Evolutionary conservation across 495 filamentous ascomycete genomes (phyloP), one percentile per base, ranked within the genome.

Genomic region (Penicillium maclennaniae): DNA sequence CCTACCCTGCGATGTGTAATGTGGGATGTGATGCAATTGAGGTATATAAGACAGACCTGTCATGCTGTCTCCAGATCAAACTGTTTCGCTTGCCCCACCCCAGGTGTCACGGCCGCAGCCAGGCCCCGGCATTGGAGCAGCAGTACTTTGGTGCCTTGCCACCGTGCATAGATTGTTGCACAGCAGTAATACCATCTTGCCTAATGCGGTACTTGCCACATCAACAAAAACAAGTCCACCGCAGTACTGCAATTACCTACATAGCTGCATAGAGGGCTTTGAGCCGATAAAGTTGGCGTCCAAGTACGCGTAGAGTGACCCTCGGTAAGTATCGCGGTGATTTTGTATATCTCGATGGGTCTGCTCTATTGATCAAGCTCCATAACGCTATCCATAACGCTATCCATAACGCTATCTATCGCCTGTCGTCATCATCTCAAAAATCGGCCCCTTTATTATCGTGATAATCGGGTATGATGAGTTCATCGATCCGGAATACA

Each of bases 121-220:
- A 23, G 23, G 23, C 23, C 23, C 23, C 23, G 5, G 23, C 23
- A 23, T 23, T 23, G 23, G 23, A 2, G 23, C 23, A 23, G 14
- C 17, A 21, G 43, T 28, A 38, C 43, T 36, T 46, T 25, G 17
- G 41, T 55, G 47, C 46, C 45, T 55, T 50, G 53, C 42, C 46
- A 45, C 42, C 27, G 28, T 55, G 53, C 46, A 50, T 55, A 45
- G 12, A 45, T 31, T 14, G 47, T 49, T 54, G 52, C 43, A 49
- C 45, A 39, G 44, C 49, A 31, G 31, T 14, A 12, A 34, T 34
- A 34, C 31, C 31, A 14, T 34, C 31, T 34, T 34, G 31, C 31
- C 31, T 14, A 12, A 34, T 14, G 10, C 31, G 10, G 31, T 1
- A 34, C 31, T 12, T 34, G 31, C 9, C 14, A 34, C 27, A 31